Conservation (phyloP, 257 asterid genomes). For the Ocimum tenuiflorum region DNA sequence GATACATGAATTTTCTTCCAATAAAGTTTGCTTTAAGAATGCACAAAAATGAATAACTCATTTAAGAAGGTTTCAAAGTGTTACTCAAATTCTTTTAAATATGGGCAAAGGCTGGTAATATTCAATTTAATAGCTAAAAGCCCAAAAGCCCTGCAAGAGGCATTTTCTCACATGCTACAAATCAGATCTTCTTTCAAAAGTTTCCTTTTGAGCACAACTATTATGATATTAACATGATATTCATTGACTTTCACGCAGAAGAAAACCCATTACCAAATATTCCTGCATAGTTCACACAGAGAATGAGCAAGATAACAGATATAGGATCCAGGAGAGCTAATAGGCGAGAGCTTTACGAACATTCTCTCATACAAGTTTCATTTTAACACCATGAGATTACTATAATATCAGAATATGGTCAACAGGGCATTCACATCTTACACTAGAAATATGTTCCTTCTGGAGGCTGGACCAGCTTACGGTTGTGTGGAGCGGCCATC, state of each 20-base stretch:
- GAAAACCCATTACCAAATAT: conserved; percentile 12
- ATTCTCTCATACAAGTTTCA: conserved; percentile 21
- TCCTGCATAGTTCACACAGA: conserved; percentile 16
- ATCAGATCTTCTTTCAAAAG: no score
- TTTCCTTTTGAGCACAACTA: not conserved
- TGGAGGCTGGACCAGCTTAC: conserved; percentile 55
- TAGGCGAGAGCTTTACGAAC: not conserved
- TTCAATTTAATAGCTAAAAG: no score
- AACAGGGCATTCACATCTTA: conserved; percentile 16
- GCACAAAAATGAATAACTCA: not conserved
- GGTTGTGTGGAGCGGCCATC: conserved; percentile 33
- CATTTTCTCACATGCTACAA: no score
- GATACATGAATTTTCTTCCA: not conserved
- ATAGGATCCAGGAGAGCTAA: not conserved
- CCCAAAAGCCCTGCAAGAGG: no score
- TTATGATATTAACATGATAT: conserved; percentile 2
- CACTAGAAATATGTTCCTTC: conserved; percentile 79
- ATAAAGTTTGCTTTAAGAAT: conserved; percentile 18
- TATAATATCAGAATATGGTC: conserved; percentile 16
- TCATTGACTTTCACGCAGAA: conserved; percentile 2
- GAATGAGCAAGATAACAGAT: not conserved
- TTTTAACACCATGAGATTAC: not conserved
- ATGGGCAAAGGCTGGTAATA: no score
- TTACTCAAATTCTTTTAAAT: no score
- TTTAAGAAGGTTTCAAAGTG: no score